A percentile compares a stretch with the other conserved stretches of the same genome.
Evolutionary conservation across 352 stramenopile genomes (phyloP).

Genomic region (Pelagophyceae sp.): DNA sequence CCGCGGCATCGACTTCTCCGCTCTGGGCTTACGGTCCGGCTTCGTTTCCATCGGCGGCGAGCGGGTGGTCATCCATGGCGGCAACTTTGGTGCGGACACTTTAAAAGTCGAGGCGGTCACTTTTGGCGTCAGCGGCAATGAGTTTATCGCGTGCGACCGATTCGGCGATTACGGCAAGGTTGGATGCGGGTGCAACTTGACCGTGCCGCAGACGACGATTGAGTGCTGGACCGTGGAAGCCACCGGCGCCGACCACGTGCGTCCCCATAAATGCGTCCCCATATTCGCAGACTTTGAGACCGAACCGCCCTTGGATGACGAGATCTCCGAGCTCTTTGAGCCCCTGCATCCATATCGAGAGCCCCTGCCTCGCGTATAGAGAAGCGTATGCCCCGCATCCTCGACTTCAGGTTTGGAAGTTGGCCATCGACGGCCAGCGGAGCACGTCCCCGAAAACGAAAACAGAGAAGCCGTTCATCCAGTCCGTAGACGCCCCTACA

Average conservation of each 20-base stretch:
- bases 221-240: constrained; percentile 17
- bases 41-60: background rate
- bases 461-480: background rate
- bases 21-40: too few species aligned
- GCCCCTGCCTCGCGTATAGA: too few species aligned
- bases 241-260: constrained; percentile 14
- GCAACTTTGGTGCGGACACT: constrained; percentile 13
- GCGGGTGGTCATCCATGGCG: constrained; percentile 15
- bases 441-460: constrained; percentile 10
- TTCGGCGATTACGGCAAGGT: constrained; percentile 1
- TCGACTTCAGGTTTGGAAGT: too few species aligned
- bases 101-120: background rate
- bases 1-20: background rate
- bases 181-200: constrained; percentile 19
- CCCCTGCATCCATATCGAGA: too few species aligned
- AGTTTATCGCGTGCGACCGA: background rate
- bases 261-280: too few species aligned
- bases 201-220: constrained; percentile 6
- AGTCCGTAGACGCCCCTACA: background rate
- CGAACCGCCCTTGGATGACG: too few species aligned
- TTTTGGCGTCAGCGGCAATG: background rate
- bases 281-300: too few species aligned
- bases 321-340: too few species aligned
- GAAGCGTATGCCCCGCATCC: too few species aligned
- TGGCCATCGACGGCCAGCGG: constrained; percentile 24